Evolutionary conservation across 192 early-diverging fungal genomes (phyloP), one percentile per base, ranked within the genome.

Genomic region (Rhizophagus sp.): DNA sequence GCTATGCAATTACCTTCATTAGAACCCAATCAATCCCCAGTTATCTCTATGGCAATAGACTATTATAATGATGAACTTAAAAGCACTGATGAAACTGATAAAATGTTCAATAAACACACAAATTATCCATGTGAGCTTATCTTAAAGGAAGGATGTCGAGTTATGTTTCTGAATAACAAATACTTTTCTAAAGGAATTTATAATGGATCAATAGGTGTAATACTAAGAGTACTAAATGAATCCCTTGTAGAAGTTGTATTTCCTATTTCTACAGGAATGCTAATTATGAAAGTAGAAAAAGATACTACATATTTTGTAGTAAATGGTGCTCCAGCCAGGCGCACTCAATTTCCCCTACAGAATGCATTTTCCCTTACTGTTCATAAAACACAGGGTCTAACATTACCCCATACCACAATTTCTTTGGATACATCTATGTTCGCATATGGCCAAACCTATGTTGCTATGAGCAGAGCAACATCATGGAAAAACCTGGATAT

Each of bases 261-360:
- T 33, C 57, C 30, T 52, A n/a, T 61, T 15, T 3, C 30, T 33
- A 25, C 19, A 34, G 50, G 17, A 62, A 30, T 74, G 4, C 3
- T 74, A 1, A 30, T 57, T 11, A 44, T 39, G 3, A 13, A 36
- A 22, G 13, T 70, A 1, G 7, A 13, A 44, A 70, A 44, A 70
- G 9, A 44, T n/a, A 44, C 15, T 0, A 3, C n/a, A 19, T n/a
- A 70, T 22, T 70, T 70, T 70, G 6, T n/a, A 6, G 0, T 70
- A 9, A 70, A 44, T 70, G 68, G 68, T n/a, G 1, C 0, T 5
- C 19, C 13, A 19, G 68, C 36, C 17, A 19, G 33, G 1, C 44
- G 25, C 5, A 74, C 25, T 0, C 70, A 78, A 62, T 78, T 67
- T 78, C 34, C 62, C 0, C 36, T 78, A 25, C 63, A 52, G 24